Evolutionary conservation across 2,329 filamentous ascomycete species (phyloP).

Genomic region (Sporothrix inflata): DNA sequence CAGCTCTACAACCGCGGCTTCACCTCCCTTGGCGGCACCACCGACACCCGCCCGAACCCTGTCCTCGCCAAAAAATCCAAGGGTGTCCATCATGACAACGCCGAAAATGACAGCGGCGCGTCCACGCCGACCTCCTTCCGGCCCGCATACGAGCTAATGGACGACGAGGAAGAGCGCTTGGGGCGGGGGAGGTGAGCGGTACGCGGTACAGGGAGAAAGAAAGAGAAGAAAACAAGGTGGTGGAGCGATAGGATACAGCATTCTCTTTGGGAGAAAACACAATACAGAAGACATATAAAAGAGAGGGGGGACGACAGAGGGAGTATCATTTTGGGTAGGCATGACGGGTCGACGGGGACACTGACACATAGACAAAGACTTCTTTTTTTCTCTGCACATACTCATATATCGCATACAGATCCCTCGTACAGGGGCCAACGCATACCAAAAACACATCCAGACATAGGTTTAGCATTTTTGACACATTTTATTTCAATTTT

Average conservation of each 20-base stretch:
- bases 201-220: neutral
- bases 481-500: neutral
- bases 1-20: constrained; percentile 71
- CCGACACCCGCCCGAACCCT: constrained; percentile 89
- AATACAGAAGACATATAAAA: neutral
- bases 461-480: neutral
- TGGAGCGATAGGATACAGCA: neutral
- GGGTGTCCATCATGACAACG: constrained; percentile 30
- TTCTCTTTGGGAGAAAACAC: too few species aligned
- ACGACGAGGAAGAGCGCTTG: constrained; percentile 77
- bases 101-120: constrained; percentile 13
- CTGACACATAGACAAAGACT: neutral
- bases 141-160: constrained; percentile 74
- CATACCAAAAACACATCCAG: neutral
- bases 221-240: too few species aligned
- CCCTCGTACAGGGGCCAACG: neutral
- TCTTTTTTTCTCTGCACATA: neutral
- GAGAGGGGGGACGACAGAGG: neutral
- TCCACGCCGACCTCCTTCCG: constrained; percentile 52
- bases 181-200: constrained; percentile 63
- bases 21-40: constrained; percentile 82
- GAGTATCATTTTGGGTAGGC: neutral
- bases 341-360: neutral
- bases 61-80: constrained; percentile 54
- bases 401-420: neutral